Evolutionary conservation across 2,329 filamentous ascomycete genomes (phyloP).

Genomic region (Trichoderma pleuroti): DNA sequence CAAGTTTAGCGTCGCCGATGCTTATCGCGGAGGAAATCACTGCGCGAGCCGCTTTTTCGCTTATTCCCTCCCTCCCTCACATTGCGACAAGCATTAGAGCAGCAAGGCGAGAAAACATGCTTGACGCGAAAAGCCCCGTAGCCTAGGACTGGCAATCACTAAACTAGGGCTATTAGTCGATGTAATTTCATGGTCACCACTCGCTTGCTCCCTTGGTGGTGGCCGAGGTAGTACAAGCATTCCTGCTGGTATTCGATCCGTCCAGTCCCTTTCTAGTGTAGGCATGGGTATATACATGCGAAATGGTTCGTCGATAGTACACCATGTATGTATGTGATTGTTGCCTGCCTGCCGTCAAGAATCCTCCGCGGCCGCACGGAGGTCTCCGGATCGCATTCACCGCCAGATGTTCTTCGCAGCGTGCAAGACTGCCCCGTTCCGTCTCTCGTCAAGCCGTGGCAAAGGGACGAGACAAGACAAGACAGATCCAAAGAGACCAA

Average conservation of each 20-base stretch:
- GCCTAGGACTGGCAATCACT: background rate
- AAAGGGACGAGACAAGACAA: background rate
- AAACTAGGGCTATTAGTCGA: background rate
- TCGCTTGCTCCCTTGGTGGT: background rate
- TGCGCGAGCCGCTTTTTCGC: constrained; percentile 1
- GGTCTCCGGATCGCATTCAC: constrained; percentile 1
- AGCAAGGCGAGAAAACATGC: background rate
- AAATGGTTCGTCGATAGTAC: background rate
- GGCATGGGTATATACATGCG: background rate
- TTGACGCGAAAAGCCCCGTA: background rate
- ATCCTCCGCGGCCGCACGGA: background rate
- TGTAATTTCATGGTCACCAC: background rate
- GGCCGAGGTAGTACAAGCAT: background rate
- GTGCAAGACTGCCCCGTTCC: background rate
- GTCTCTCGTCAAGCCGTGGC: background rate
- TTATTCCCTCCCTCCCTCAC: constrained; percentile 3
- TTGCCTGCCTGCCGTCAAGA: background rate
- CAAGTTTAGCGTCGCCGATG: background rate
- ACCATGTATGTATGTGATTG: background rate
- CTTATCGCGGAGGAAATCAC: background rate
- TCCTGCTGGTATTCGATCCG: background rate
- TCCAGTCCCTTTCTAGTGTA: background rate
- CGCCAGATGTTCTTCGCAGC: constrained; percentile 3
- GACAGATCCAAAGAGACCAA: background rate
- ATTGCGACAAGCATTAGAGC: background rate